phyloP scores from a whole-genome alignment of 345 rosid species.

The Clausena lansium region DNA sequence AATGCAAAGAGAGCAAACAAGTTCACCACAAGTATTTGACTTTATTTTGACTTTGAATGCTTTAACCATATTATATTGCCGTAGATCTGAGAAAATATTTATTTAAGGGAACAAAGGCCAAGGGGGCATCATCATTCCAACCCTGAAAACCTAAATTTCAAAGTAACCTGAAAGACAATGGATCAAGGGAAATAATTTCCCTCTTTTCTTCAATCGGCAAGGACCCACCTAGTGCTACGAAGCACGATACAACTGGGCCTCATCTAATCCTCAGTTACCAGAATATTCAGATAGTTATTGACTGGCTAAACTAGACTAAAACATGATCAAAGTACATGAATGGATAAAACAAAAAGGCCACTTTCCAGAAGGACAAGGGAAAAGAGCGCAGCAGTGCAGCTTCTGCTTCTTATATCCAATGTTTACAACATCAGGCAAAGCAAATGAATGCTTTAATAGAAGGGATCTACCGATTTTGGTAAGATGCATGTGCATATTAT shows the following conservation, averaged over 20 bases:
- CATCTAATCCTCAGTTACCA: background rate
- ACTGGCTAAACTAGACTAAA: background rate
- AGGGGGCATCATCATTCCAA: background rate
- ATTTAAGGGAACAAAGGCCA: background rate
- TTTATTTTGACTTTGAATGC: background rate
- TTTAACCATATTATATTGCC: background rate
- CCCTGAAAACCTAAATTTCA: background rate
- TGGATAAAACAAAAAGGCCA: background rate
- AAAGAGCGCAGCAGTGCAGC: background rate
- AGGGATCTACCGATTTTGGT: background rate
- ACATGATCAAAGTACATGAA: background rate
- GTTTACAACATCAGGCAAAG: background rate
- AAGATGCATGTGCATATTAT: background rate
- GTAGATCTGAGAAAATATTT: background rate
- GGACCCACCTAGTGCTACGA: background rate
- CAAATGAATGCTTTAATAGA: background rate
- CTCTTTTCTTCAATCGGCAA: background rate
- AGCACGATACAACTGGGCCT: background rate
- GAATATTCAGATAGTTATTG: background rate
- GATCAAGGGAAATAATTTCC: background rate
- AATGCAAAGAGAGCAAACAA: background rate
- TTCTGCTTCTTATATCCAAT: background rate
- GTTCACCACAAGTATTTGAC: background rate
- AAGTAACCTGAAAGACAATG: background rate
- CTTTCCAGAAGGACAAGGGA: background rate